Conservation (phyloP, 768 basidiomycete species). For the Lyophyllum atratum region DNA sequence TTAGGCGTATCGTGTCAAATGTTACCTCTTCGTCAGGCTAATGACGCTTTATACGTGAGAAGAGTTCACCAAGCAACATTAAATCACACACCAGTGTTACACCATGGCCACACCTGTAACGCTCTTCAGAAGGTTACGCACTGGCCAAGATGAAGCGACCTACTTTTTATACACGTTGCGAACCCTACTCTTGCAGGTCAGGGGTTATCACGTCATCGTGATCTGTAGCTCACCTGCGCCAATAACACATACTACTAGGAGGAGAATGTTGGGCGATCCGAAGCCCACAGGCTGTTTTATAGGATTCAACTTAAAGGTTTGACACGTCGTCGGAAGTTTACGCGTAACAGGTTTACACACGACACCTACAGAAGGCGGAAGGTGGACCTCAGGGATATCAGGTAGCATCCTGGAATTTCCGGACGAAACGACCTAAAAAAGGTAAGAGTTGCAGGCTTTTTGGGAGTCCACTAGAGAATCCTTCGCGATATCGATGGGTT, state of each 20-base stretch:
- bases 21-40: slow-evolving; percentile 63
- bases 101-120: slow-evolving; percentile 56
- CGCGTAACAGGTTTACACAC: slow-evolving; percentile 19
- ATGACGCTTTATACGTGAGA: slow-evolving; percentile 4
- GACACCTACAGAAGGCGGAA: slow-evolving; percentile 12
- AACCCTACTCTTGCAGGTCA: slow-evolving; percentile 45
- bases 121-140: slow-evolving; percentile 7
- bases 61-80: not conserved
- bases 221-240: slow-evolving; percentile 49
- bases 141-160: slow-evolving; percentile 19
- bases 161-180: slow-evolving; percentile 56
- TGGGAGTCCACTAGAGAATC: slow-evolving; percentile 11
- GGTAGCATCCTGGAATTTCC: slow-evolving; percentile 13
- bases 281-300: slow-evolving; percentile 25
- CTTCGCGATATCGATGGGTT: not conserved
- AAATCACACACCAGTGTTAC: slow-evolving; percentile 43
- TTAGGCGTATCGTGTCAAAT: not conserved
- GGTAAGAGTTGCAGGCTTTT: slow-evolving; percentile 17
- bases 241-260: slow-evolving; percentile 53
- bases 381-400: slow-evolving; percentile 9
- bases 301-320: slow-evolving; percentile 15
- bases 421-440: slow-evolving; percentile 14
- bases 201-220: slow-evolving; percentile 9
- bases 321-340: slow-evolving; percentile 19
- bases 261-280: slow-evolving; percentile 15